Evolutionary conservation across 371 early-diverging fungal genomes (phyloP), one percentile per base, ranked within the genome.

Genomic region (Dichotomocladium elegans): DNA sequence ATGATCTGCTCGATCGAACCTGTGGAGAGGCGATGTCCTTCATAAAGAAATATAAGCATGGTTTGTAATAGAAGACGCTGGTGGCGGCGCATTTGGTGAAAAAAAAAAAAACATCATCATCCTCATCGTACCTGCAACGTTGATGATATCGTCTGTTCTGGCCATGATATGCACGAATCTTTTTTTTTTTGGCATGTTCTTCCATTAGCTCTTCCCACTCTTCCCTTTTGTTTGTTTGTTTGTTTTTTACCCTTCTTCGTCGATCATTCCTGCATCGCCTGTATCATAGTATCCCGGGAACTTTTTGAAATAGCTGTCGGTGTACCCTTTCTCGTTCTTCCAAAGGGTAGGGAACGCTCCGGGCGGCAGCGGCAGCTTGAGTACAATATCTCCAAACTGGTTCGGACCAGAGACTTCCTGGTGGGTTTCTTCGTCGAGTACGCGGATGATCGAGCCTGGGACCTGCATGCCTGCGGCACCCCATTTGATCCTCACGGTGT

Each of bases 91-190:
- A n/a, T n/a, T n/a, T n/a, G n/a, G n/a, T n/a, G n/a, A n/a, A n/a
- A n/a, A n/a, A n/a, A n/a, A n/a, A n/a, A n/a, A n/a, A n/a, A n/a
- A n/a, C n/a, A n/a, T 12, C 35, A 11, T 37, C 8, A 25, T 28
- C 3, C 8, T 41, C 15, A 17, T 27, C 22, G 2, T 30, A 43
- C 57, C 70, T 1, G 95, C 93, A 0, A 94, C 89, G 60, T 97
- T 96, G 57, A 97, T 88, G 34, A 95, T 89, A 56, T 97, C 98
- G 64, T 95, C 96, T 14, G 90, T 92, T 43, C 98, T 79, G 29
- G 92, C 89, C 82, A 92, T 79, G 25, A 93, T 77, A 51, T 86
- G 81, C 11, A 90, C 84, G 65, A 88, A 74, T 19, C 71, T 64
- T 53, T 41, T 19, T 41, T 17, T 19, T 46, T 1, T 15, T n/a